phyloP scores from a whole-genome alignment of 2,329 filamentous ascomycete species.

The Xylaria sp. region DNA sequence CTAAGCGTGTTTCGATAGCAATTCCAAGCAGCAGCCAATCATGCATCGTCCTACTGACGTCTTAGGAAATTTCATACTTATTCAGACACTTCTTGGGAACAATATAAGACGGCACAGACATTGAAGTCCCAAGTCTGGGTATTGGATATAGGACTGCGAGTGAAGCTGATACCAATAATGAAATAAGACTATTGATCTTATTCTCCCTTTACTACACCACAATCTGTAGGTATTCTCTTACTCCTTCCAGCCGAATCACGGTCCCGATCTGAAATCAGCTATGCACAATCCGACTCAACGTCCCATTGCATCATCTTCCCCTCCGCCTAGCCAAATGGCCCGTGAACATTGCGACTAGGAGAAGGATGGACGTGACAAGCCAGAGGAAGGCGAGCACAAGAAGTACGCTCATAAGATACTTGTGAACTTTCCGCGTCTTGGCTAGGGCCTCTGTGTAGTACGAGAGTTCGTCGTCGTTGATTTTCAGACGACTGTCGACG shows the following conservation, averaged over 20 bases:
- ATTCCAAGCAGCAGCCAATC: slow-evolving; percentile 18
- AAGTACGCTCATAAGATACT: not conserved
- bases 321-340: not conserved
- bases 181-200: slow-evolving; percentile 21
- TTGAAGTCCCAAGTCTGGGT: not conserved
- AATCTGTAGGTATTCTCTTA: not conserved
- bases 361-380: slow-evolving; percentile 16
- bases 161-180: not conserved
- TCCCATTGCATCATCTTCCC: not conserved
- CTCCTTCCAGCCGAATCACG: not conserved
- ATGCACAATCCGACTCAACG: not conserved
- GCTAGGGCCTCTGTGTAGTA: not conserved
- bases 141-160: not conserved
- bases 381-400: slow-evolving; percentile 11
- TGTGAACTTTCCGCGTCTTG: slow-evolving; percentile 1
- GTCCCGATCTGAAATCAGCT: not conserved
- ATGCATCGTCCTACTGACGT: not conserved
- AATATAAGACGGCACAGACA: not conserved
- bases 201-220: not conserved
- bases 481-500: slow-evolving; percentile 16
- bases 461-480: slow-evolving; percentile 5
- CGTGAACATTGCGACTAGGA: slow-evolving; percentile 12
- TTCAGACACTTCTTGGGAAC: not conserved
- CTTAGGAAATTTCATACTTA: slow-evolving; percentile 16
- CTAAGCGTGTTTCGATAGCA: not conserved